Percentiles rank a stretch among this genome's conserved stretches.
phyloP scores from a whole-genome alignment of 2,329 filamentous ascomycete genomes.

The Biscogniauxia sp. region DNA sequence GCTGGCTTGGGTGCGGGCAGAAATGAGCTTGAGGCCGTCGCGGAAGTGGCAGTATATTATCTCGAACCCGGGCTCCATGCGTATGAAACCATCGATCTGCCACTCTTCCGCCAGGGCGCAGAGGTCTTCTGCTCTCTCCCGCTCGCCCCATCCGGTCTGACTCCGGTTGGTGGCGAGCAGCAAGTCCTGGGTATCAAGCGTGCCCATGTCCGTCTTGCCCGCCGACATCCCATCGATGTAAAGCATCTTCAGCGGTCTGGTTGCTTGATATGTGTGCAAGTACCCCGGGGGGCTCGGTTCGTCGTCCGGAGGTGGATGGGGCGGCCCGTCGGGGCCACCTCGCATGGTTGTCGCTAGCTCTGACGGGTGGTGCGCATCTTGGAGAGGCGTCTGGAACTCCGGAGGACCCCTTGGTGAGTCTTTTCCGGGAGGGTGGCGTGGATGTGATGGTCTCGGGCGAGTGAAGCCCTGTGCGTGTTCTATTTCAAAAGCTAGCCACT shows the following conservation, averaged over 20 bases:
- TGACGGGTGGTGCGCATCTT: background rate
- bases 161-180: slow-evolving; percentile 48
- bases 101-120: slow-evolving; percentile 1
- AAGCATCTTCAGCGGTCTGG: slow-evolving; percentile 56
- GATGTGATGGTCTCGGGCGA: slow-evolving; percentile 13
- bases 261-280: slow-evolving; percentile 64
- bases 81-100: slow-evolving; percentile 4
- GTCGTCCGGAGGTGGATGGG: slow-evolving; percentile 8
- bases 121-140: slow-evolving; percentile 47
- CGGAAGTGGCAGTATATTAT: slow-evolving; percentile 39
- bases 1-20: slow-evolving; percentile 30
- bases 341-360: background rate
- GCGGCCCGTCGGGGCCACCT: slow-evolving; percentile 2
- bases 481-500: slow-evolving; percentile 76
- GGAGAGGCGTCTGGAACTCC: background rate
- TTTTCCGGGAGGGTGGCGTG: background rate
- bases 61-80: slow-evolving; percentile 9
- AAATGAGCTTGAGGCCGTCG: slow-evolving; percentile 38
- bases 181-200: slow-evolving; percentile 65
- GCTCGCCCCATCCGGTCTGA: slow-evolving; percentile 40
- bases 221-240: slow-evolving; percentile 71
- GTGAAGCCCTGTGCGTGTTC: slow-evolving; percentile 71
- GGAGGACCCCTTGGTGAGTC: slow-evolving; percentile 4
- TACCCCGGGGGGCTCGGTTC: slow-evolving; percentile 46
- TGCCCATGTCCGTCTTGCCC: slow-evolving; percentile 63